Conservation (phyloP, 108 stramenopile species). For the Hondaea fermentalgiana region DNA sequence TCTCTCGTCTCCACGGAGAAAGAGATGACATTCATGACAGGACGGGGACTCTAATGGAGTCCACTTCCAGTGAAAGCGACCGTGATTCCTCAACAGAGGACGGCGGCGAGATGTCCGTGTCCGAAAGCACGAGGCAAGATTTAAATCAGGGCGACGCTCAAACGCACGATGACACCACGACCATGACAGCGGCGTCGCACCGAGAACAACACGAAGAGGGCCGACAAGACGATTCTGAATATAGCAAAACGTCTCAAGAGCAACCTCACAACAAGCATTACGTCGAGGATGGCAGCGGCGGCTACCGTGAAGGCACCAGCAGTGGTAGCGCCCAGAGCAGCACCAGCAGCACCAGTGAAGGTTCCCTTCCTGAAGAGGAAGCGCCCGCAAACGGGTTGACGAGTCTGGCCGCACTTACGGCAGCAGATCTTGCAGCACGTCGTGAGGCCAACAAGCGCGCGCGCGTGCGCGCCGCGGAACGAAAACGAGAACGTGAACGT, state of each 20-base stretch:
- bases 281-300: no score
- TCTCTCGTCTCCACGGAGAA: not conserved
- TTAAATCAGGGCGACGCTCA: no score
- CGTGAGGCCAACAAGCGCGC: not conserved
- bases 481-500: not conserved
- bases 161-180: no score
- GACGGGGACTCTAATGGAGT: not conserved
- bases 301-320: no score
- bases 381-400: not conserved
- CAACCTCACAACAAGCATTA: no score
- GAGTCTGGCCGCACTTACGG: not conserved
- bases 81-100: not conserved
- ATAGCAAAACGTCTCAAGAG: no score
- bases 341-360: not conserved
- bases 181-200: no score
- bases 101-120: not conserved
- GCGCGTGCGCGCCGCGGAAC: not conserved
- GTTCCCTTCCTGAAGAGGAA: not conserved
- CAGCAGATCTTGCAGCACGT: not conserved
- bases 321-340: not conserved
- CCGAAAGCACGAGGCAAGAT: not conserved
- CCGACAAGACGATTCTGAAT: no score
- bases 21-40: not conserved
- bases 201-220: no score
- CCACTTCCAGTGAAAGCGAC: not conserved